phyloP scores from a whole-genome alignment of 208 protist genomes.

The Perkinsela sp. region DNA sequence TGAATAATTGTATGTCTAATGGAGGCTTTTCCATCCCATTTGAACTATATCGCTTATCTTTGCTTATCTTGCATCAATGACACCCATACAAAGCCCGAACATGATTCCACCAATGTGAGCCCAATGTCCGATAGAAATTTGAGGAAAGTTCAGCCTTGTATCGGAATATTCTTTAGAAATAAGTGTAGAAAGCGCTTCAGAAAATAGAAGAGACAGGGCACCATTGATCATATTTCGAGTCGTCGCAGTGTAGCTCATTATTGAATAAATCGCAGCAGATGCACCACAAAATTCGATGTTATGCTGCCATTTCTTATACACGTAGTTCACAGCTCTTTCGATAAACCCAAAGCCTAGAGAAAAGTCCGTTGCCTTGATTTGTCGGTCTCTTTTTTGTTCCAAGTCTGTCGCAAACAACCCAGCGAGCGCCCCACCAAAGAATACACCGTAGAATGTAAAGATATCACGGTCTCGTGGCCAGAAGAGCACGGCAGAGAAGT shows the following conservation, averaged over 20 bases:
- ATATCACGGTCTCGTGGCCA: not conserved
- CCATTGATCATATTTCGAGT: not conserved
- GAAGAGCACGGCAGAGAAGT: not conserved
- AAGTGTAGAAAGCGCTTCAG: not conserved
- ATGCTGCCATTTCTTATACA: not conserved
- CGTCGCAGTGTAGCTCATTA: not conserved
- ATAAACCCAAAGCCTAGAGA: not conserved
- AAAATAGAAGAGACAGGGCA: not conserved
- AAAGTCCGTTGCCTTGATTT: not conserved
- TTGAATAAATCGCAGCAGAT: not conserved
- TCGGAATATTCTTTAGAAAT: not conserved
- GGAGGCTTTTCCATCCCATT: too few relatives aligned
- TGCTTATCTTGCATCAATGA: too few relatives aligned
- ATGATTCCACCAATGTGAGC: not conserved
- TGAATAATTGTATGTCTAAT: too few relatives aligned
- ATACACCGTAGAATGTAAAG: not conserved
- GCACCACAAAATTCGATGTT: not conserved
- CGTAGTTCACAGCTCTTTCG: not conserved
- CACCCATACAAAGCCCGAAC: not conserved
- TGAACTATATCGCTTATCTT: too few relatives aligned
- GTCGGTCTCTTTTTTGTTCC: not conserved
- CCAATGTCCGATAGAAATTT: not conserved
- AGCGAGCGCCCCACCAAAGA: not conserved
- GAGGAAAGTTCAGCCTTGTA: not conserved
- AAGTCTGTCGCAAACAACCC: not conserved